These are phyloP conservation scores for Heterobasidion irregulare DNA, from an alignment of 1,284 basidiomycete genomes.

Conservation along the genomic window DNA sequence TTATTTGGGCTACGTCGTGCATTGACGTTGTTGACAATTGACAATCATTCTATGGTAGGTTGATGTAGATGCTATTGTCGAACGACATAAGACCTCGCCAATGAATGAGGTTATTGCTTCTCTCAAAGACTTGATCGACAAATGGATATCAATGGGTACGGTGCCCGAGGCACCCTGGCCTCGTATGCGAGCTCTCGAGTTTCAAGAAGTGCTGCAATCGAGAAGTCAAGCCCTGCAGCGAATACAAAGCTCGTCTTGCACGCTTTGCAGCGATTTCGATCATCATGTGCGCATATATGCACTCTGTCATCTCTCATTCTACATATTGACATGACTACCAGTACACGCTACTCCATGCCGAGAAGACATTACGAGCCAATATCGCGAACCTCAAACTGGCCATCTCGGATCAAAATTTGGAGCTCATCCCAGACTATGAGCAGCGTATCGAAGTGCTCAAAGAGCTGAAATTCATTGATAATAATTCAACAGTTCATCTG, in stretches of 20 bases:
- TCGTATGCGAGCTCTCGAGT: slow-evolving; percentile 80
- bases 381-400: slow-evolving; percentile 72
- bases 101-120: slow-evolving; percentile 45
- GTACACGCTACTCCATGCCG: slow-evolving; percentile 72
- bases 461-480: slow-evolving; percentile 88
- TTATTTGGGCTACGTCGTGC: neutral
- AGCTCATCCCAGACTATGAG: slow-evolving; percentile 95
- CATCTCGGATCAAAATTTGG: slow-evolving; percentile 94
- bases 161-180: slow-evolving; percentile 83
- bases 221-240: slow-evolving; percentile 45
- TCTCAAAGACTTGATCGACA: slow-evolving; percentile 43
- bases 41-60: slow-evolving; percentile 35
- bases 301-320: slow-evolving; percentile 1
- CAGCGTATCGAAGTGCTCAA: slow-evolving; percentile 89
- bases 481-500: slow-evolving; percentile 88
- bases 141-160: slow-evolving; percentile 40
- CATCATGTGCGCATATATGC: slow-evolving; percentile 45
- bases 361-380: slow-evolving; percentile 65
- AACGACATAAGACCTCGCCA: slow-evolving; percentile 52
- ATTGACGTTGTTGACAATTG: neutral
- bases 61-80: slow-evolving; percentile 62
- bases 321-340: slow-evolving; percentile 21
- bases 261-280: slow-evolving; percentile 56
- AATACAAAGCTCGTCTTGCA: slow-evolving; percentile 40
- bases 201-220: slow-evolving; percentile 75